Evolutionary conservation across 176 grass and related monocot species (phyloP), one percentile per base, ranked within the genome.

Genomic region (Oryza glaberrima): DNA sequence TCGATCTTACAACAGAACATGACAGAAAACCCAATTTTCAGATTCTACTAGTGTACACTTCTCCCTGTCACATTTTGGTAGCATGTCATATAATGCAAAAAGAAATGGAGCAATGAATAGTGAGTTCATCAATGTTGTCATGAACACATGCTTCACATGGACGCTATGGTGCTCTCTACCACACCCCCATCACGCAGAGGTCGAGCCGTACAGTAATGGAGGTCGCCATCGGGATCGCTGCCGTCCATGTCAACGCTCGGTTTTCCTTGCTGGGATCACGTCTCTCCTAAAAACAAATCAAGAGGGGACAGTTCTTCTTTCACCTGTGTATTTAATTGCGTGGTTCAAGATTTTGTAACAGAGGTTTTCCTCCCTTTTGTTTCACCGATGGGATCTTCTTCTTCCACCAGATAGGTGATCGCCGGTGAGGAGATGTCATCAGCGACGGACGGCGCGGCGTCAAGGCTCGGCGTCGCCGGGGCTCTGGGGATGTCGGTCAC

Each of bases 401-500:
- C 69, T 75, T 54, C 22, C 70, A 51, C 38, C 51, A 90, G 84
- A 49, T 69, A 51, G 17, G 51, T 3, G 13, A 15, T 19, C 43
- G 48, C 43, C 44, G 28, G 12, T 4, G 69, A 81, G 44, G 79
- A 85, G 77, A 91, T 93, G 94, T 86, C 91, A 20, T 83, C 81
- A 1, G 0, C 58, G 58, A 58, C 19, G 19, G 89, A 87, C 2
- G 84, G 84, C 14, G 75, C 77, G 49, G 67, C 49, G 11, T 89
- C 80, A 32, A 75, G 73, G 75, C 77, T 76, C n/a, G 71, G 94
- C 48, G 89, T 97, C 51, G 64, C 78, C 36, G 91, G 94, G 9
- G 90, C 94, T 25, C 82, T 97, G 25, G 82, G 86, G 25, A 87
- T 97, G 48, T 94, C 91, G 30, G 91, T 97, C 56, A 80, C 94